Base-by-base conservation (phyloP, 179 eudicot genomes). In the Beta corolliflora region DNA sequence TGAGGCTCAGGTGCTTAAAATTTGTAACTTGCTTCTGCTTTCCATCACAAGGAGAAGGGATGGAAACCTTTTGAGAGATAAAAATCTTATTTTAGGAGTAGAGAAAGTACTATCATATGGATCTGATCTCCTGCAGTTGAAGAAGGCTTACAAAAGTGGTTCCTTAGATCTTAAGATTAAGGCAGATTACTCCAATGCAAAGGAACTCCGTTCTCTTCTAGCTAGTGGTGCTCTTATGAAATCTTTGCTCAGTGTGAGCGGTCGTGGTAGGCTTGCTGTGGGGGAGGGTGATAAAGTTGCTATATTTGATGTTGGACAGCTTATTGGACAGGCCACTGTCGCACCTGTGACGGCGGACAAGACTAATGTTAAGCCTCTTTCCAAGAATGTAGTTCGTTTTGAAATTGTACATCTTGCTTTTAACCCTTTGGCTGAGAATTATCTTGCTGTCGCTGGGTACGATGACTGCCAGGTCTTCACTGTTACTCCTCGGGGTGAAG, bases 241-340 rank as follows among this genome's bases (percentile, higher is more conserved):
- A 87, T 97, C 98, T 54, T 89, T 97, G 82, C 95, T 97, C 23
- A 93, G 95, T 80, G 94, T 93, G 77, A 95, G 94, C 85, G 88
- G 82, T 81, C 94, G 97, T 80, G 99, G 99, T 63, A 91, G 97
- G 65, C 95, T 97, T 81, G 99, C 99, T 85, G 99, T 92, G 81
- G 99, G 99, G 50, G 99, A 97, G 85, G 99, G 99, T 81, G 99
- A 97, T 83, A 97, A 91, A 85, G 99, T 97, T 83, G 95, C 99
- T 81, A 90, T 97, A 85, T 95, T 97, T 87, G 99, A 97, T 87
- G 97, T 97, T 84, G 98, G 97, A 44, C 99, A 97, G 87, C 89
- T 95, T 83, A 97, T 97, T 90, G 98, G 98, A 77, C 99, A 97
- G 82, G 97, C 99, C 76, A 94, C 97, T 56, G 85, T 90, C 87